Evolutionary conservation across 371 early-diverging fungal species (phyloP).

Genomic region (Spiromyces aspiralis): DNA sequence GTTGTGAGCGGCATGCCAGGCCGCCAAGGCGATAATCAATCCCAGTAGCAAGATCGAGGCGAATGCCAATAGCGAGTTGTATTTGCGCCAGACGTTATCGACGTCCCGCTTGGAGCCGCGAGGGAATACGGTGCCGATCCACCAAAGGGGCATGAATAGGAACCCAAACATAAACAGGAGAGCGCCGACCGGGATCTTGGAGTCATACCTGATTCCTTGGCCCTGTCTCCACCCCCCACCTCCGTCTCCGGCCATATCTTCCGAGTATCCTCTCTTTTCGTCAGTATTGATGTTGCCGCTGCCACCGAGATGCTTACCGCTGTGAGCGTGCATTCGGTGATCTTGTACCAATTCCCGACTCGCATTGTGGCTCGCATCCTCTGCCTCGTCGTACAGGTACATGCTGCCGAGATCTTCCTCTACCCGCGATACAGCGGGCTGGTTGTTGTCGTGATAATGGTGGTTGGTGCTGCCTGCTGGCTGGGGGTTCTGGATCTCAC

Average conservation of each 20-base stretch:
- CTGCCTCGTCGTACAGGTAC: not conserved
- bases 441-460: not conserved
- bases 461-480: not conserved
- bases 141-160: conserved; percentile 21
- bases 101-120: conserved; percentile 7
- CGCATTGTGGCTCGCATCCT: not conserved
- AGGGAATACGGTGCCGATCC: conserved; percentile 21
- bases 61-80: conserved; percentile 22
- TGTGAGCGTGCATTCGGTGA: too few relatives aligned
- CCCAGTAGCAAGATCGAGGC: conserved; percentile 20
- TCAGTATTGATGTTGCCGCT: not conserved
- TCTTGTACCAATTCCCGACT: too few relatives aligned
- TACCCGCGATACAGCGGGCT: not conserved
- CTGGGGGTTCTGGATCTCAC: not conserved
- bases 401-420: not conserved
- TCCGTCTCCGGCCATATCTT: not conserved
- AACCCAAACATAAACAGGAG: conserved; percentile 18
- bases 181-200: conserved; percentile 11
- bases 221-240: too few relatives aligned
- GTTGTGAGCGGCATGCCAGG: conserved; percentile 20
- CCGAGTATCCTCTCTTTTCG: not conserved
- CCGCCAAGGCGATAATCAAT: conserved; percentile 20
- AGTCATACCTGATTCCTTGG: not conserved
- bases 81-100: conserved; percentile 20
- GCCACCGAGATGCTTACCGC: not conserved